A percentile compares a stretch with the other conserved stretches of the same genome.
phyloP scores from a whole-genome alignment of 2,329 filamentous ascomycete species.

The Trichoderma citrinoviride region DNA sequence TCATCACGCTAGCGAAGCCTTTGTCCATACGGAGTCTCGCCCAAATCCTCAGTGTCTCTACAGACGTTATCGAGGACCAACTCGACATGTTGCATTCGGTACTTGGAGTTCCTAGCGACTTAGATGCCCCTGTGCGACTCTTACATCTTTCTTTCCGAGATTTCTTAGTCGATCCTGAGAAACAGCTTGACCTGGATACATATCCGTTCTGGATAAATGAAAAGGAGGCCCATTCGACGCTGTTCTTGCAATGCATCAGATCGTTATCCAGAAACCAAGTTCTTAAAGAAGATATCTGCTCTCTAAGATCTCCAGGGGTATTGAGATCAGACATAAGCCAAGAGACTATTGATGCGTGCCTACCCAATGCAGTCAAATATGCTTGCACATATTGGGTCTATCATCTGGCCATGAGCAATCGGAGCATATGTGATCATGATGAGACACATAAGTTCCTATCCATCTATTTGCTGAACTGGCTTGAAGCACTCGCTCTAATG shows the following conservation, averaged over 20 bases:
- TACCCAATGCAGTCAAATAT: constrained; percentile 39
- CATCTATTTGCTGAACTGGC: constrained; percentile 42
- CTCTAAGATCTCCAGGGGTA: background rate
- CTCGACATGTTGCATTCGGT: constrained; percentile 37
- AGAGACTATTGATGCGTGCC: background rate
- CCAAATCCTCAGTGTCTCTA: constrained; percentile 28
- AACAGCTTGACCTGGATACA: constrained; percentile 11
- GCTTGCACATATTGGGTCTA: constrained; percentile 41
- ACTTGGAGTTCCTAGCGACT: constrained; percentile 31
- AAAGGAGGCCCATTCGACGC: background rate
- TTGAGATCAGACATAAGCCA: constrained; percentile 6
- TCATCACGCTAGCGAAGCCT: constrained; percentile 33
- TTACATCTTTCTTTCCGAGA: constrained; percentile 42
- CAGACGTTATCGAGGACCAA: constrained; percentile 24
- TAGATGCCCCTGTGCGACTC: constrained; percentile 30
- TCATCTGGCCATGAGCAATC: constrained; percentile 33
- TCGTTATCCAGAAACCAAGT: constrained; percentile 25
- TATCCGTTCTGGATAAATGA: constrained; percentile 26
- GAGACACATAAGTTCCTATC: constrained; percentile 37
- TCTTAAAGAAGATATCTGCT: constrained; percentile 32
- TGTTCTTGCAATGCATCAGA: constrained; percentile 28
- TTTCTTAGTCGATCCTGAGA: constrained; percentile 29
- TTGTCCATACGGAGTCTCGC: constrained; percentile 32
- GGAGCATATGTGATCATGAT: constrained; percentile 31
- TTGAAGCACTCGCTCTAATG: constrained; percentile 40